phyloP scores from a whole-genome alignment of 202 grass and related monocot species.

The Tripidium arundinaceum region DNA sequence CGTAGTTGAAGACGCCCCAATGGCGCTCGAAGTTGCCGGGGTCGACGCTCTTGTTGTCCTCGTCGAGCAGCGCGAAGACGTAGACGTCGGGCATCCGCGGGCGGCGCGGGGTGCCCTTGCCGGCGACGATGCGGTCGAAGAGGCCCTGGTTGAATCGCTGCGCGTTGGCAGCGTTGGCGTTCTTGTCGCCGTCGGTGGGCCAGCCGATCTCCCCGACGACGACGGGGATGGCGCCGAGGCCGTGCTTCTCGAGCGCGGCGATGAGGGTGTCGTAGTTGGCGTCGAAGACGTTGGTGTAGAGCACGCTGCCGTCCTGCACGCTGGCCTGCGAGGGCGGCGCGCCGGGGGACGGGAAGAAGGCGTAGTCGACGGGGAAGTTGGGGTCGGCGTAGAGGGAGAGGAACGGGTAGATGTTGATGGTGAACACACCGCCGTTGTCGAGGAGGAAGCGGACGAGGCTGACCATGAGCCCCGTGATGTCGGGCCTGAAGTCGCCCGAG shows the following conservation, averaged over 20 bases:
- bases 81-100: constrained; percentile 78
- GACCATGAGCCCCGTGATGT: constrained; percentile 72
- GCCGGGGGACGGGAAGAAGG: constrained; percentile 67
- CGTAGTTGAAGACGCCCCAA: constrained; percentile 98
- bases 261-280: constrained; percentile 98
- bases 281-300: constrained; percentile 95
- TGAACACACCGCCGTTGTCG: constrained; percentile 58
- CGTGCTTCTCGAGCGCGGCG: constrained; percentile 77
- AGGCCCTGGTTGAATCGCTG: constrained; percentile 86
- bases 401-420: constrained; percentile 98
- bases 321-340: constrained; percentile 38
- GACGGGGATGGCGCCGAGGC: constrained; percentile 61
- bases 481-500: constrained; percentile 68
- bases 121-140: constrained; percentile 56
- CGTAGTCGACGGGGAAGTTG: constrained; percentile 79
- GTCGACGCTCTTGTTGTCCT: constrained; percentile 79
- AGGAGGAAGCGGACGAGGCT: constrained; percentile 69
- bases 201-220: constrained; percentile 93
- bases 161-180: constrained; percentile 49
- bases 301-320: constrained; percentile 61
- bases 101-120: constrained; percentile 66
- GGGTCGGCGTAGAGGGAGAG: constrained; percentile 77
- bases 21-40: constrained; percentile 97
- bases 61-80: constrained; percentile 80
- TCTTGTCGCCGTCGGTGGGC: constrained; percentile 86